Percentiles rank a stretch among this genome's conserved stretches.
Evolutionary conservation across 2,329 filamentous ascomycete genomes (phyloP).

Genomic region (Colletotrichum sp.): DNA sequence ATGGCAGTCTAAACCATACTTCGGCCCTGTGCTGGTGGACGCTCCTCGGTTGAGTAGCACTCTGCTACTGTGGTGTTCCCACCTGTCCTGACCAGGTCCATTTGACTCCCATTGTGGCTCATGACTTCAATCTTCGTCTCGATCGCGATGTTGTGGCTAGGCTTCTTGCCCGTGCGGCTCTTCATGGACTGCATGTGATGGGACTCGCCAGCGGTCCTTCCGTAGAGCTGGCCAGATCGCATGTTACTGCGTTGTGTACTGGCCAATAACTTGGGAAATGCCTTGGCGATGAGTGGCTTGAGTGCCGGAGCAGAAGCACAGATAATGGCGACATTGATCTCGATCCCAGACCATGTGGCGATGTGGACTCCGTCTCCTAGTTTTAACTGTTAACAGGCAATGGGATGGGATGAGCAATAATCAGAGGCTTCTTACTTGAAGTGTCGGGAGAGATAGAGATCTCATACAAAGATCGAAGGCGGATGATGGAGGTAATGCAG

Average conservation of each 20-base stretch:
- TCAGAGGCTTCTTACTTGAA: not conserved
- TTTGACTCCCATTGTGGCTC: not conserved
- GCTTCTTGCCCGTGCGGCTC: not conserved
- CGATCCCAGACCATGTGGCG: constrained; percentile 32
- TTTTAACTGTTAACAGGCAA: not conserved
- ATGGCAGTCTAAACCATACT: not conserved
- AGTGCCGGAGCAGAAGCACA: constrained; percentile 38
- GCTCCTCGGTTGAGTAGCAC: not conserved
- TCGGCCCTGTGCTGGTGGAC: not conserved
- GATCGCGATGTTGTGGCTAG: not conserved
- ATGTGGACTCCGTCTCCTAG: not conserved
- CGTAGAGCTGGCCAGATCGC: not conserved
- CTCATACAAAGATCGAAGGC: constrained; percentile 24
- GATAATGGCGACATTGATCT: constrained; percentile 38
- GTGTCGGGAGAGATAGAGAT: constrained; percentile 7
- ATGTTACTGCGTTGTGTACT: not conserved
- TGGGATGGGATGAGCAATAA: not conserved
- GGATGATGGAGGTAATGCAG: constrained; percentile 24
- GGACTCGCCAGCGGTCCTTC: not conserved
- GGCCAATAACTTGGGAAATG: constrained; percentile 22
- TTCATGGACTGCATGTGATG: not conserved
- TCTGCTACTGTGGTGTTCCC: not conserved
- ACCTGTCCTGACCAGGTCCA: not conserved
- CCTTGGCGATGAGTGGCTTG: constrained; percentile 34
- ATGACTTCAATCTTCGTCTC: not conserved